Percentiles rank a stretch among this genome's conserved stretches.
Conservation (phyloP, 2,329 filamentous ascomycete species). For the Cyphellophora europaea region DNA sequence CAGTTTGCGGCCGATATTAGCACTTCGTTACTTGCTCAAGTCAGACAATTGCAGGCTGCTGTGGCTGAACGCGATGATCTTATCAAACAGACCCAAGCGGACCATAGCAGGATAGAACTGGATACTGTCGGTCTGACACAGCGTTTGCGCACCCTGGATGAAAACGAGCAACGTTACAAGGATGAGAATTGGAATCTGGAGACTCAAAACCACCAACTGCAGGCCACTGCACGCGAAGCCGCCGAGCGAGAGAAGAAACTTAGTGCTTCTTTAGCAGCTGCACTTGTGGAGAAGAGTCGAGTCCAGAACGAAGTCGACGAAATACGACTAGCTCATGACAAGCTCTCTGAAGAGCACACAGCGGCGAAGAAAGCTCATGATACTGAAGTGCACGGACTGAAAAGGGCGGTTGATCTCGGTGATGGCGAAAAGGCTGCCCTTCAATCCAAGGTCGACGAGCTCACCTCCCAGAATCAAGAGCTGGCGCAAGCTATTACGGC, state of each 20-base stretch:
- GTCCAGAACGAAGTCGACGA: conserved; percentile 86
- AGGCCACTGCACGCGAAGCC: conserved; percentile 63
- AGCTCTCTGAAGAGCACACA: conserved; percentile 70
- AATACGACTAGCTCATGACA: conserved; percentile 68
- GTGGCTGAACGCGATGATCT: conserved; percentile 82
- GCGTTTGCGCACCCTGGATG: conserved; percentile 72
- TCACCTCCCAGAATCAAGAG: conserved; percentile 83
- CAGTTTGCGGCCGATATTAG: conserved; percentile 98
- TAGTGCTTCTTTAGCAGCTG: conserved; percentile 58
- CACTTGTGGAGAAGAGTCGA: conserved; percentile 65
- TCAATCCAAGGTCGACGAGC: conserved; percentile 77
- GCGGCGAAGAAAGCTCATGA: conserved; percentile 74
- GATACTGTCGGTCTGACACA: conserved; percentile 73
- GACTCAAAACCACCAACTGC: conserved; percentile 78
- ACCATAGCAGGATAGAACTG: conserved; percentile 71
- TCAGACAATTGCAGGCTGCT: conserved; percentile 77
- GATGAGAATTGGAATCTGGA: conserved; percentile 98
- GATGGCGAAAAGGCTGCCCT: conserved; percentile 71
- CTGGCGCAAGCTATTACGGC: conserved; percentile 74
- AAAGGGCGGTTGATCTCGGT: conserved; percentile 66
- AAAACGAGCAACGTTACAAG: conserved; percentile 92
- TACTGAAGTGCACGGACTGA: conserved; percentile 74
- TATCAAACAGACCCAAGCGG: conserved; percentile 62
- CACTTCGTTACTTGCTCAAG: conserved; percentile 85
- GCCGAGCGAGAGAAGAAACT: conserved; percentile 77